Evolutionary conservation across 192 early-diverging fungal genomes (phyloP).

Genomic region (Coemansia sp.): DNA sequence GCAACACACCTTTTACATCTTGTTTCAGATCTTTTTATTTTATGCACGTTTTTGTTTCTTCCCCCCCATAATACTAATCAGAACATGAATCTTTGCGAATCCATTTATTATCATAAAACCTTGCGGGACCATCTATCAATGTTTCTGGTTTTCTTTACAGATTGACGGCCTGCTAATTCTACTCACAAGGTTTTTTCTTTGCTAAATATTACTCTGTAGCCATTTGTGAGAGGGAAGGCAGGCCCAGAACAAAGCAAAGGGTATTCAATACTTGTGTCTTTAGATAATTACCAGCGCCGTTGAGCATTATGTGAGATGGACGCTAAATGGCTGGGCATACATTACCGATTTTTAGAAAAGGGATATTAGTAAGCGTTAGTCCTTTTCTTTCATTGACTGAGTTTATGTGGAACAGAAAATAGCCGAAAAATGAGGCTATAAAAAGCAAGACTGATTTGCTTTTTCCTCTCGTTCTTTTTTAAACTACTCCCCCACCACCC

Average conservation of each 20-base stretch:
- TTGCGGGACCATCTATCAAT: not conserved
- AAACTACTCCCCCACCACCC: no score
- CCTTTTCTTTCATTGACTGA: not conserved
- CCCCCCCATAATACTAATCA: not conserved
- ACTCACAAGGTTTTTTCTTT: not conserved
- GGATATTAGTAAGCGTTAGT: not conserved
- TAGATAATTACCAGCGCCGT: slow-evolving; percentile 18
- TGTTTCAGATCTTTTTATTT: no score
- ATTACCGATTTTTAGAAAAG: not conserved
- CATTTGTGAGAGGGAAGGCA: slow-evolving; percentile 8
- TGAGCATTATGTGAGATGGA: slow-evolving; percentile 26
- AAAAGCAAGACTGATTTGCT: no score
- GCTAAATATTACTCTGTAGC: not conserved
- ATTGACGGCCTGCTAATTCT: slow-evolving; percentile 2
- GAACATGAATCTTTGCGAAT: not conserved
- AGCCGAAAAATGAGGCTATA: not conserved
- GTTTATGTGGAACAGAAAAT: not conserved
- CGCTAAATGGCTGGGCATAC: slow-evolving; percentile 25
- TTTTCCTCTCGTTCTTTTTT: no score
- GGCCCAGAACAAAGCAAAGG: not conserved
- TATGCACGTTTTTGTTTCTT: not conserved
- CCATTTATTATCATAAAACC: no score
- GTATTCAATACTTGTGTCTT: no score
- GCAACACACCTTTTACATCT: not conserved
- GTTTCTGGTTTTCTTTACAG: slow-evolving; percentile 2